These are phyloP conservation scores for Amanita jacksonii DNA, from an alignment of 768 basidiomycete genomes.

Conservation along the genomic window DNA sequence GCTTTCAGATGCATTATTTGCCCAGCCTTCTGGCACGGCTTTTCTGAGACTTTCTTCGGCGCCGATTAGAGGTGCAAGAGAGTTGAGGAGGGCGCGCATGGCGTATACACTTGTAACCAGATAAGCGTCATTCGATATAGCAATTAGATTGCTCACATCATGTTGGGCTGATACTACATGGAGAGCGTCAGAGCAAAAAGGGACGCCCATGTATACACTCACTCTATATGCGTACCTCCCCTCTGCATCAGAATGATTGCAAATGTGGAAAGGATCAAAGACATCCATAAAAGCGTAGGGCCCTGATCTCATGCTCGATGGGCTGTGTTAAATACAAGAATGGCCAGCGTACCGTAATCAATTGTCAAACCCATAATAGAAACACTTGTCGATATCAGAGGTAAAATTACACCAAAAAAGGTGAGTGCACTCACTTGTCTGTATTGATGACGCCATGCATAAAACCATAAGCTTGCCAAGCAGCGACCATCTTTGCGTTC, in stretches of 20 bases:
- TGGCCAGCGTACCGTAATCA: slow-evolving; percentile 47
- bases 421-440: slow-evolving; percentile 78
- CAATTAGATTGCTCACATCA: slow-evolving; percentile 46
- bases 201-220: slow-evolving; percentile 5
- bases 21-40: slow-evolving; percentile 56
- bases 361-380: slow-evolving; percentile 70
- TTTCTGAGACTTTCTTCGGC: slow-evolving; percentile 56
- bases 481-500: slow-evolving; percentile 90
- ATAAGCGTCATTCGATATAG: background rate
- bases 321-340: background rate
- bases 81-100: slow-evolving; percentile 61
- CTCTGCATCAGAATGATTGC: slow-evolving; percentile 78
- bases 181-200: background rate
- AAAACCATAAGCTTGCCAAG: slow-evolving; percentile 91
- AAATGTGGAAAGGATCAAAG: slow-evolving; percentile 76
- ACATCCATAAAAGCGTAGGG: slow-evolving; percentile 96
- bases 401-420: background rate
- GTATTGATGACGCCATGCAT: slow-evolving; percentile 98
- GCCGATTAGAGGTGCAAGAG: slow-evolving; percentile 81
- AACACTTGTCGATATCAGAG: slow-evolving; percentile 33
- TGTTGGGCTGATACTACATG: slow-evolving; percentile 57
- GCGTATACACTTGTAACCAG: slow-evolving; percentile 53
- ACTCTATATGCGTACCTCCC: slow-evolving; percentile 71
- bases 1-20: slow-evolving; percentile 37
- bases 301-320: slow-evolving; percentile 30